Percentiles rank a stretch among this genome's conserved stretches.
Conservation (phyloP, 2,329 filamentous ascomycete species). For the Cytospora mali region DNA sequence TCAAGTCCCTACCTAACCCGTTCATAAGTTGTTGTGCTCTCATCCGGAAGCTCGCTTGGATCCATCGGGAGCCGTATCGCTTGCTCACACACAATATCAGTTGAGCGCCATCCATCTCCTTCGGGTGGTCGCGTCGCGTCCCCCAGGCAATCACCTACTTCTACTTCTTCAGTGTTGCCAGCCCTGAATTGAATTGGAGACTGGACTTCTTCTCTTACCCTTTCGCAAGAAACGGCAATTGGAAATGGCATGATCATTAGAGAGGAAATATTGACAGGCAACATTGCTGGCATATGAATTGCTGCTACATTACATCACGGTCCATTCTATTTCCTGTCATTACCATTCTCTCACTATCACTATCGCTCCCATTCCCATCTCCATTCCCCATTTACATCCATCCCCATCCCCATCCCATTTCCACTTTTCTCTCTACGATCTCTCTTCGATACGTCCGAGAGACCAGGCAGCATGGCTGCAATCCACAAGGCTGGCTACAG, state of each 20-base stretch:
- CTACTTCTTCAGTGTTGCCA: conserved; percentile 3
- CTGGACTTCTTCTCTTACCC: background rate
- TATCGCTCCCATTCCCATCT: background rate
- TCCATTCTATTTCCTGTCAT: conserved; percentile 13
- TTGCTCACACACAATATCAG: conserved; percentile 12
- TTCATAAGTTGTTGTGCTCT: conserved; percentile 16
- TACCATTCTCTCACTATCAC: background rate
- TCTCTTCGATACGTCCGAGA: background rate
- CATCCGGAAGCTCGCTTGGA: conserved; percentile 14
- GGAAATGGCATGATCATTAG: conserved; percentile 8
- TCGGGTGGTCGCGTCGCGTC: conserved; percentile 13
- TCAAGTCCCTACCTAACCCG: background rate
- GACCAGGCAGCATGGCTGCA: conserved; percentile 27
- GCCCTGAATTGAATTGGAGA: background rate
- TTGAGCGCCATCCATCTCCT: conserved; percentile 4
- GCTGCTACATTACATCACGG: conserved; percentile 19
- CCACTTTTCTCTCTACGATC: background rate
- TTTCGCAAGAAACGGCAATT: background rate
- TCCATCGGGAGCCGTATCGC: conserved; percentile 14
- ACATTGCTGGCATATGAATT: background rate
- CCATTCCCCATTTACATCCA: background rate
- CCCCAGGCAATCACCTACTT: background rate
- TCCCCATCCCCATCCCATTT: no score
- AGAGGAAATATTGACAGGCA: conserved; percentile 14
- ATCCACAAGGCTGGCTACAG: conserved; percentile 27